Percentiles rank a stretch among this genome's conserved stretches.
phyloP scores from a whole-genome alignment of 169 alveolate genomes.

The Plasmodium vivax region DNA sequence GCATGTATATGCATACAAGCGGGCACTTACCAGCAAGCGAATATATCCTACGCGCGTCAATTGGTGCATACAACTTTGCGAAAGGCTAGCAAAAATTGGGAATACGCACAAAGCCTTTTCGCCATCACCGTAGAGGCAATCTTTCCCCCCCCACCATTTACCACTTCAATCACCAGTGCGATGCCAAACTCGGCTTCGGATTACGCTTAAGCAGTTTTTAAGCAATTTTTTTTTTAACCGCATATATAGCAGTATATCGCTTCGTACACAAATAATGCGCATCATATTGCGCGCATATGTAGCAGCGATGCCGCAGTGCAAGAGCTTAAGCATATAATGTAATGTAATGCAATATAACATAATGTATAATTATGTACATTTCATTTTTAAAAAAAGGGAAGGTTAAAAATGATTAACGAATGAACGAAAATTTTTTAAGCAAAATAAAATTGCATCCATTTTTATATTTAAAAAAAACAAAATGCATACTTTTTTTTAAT shows the following conservation, averaged over 20 bases:
- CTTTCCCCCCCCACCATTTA: background rate
- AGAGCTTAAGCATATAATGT: background rate
- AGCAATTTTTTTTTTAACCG: background rate
- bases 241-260: background rate
- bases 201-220: background rate
- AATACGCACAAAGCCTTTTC: background rate
- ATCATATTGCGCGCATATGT: background rate
- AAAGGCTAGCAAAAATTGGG: background rate
- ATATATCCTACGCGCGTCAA: background rate
- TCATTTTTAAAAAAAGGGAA: background rate
- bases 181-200: background rate
- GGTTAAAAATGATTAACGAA: background rate
- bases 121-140: background rate
- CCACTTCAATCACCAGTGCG: constrained; percentile 65
- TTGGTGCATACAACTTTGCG: background rate
- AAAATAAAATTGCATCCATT: background rate
- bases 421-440: constrained; percentile 3
- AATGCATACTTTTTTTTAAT: constrained; percentile 1
- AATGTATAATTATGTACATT: background rate
- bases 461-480: constrained; percentile 17
- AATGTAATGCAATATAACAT: too few species aligned
- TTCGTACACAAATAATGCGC: background rate
- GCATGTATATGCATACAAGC: background rate
- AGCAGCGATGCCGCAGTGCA: background rate
- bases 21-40: background rate